Conservation (phyloP, 2,329 filamentous ascomycete species). For the Paraconiothyrium sp. region DNA sequence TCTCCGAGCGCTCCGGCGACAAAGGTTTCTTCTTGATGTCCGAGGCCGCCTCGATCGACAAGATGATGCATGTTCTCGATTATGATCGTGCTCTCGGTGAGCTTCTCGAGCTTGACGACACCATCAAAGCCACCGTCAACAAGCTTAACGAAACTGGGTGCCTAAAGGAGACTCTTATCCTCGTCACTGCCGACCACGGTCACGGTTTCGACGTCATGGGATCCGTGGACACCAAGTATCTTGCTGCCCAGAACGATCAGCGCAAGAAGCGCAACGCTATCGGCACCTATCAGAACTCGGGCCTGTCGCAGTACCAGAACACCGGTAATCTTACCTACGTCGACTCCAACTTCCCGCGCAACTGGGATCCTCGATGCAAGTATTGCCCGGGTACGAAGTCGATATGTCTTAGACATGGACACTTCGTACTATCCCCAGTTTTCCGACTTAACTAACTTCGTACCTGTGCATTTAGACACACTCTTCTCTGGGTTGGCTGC, state of each 20-base stretch:
- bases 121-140: constrained; percentile 76
- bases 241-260: constrained; percentile 70
- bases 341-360: constrained; percentile 80
- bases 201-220: constrained; percentile 91
- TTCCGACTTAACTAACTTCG: too few species aligned
- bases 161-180: constrained; percentile 78
- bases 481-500: constrained; percentile 77
- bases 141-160: constrained; percentile 73
- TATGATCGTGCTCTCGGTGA: constrained; percentile 88
- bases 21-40: constrained; percentile 89
- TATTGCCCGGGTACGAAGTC: too few species aligned
- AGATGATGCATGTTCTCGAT: constrained; percentile 87
- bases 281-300: constrained; percentile 77
- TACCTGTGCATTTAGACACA: constrained; percentile 58
- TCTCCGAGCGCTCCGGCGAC: constrained; percentile 70
- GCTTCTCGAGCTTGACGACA: constrained; percentile 86
- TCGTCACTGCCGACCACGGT: constrained; percentile 88
- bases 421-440: too few species aligned
- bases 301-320: constrained; percentile 78
- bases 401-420: too few species aligned
- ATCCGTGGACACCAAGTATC: constrained; percentile 80
- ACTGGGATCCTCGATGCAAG: constrained; percentile 80
- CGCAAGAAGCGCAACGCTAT: constrained; percentile 79
- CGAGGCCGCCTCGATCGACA: constrained; percentile 86
- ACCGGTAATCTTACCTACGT: constrained; percentile 69